Evolutionary conservation across 129 eudicot genomes (phyloP), one percentile per base, ranked within the genome.

Genomic region (Arctium minus): DNA sequence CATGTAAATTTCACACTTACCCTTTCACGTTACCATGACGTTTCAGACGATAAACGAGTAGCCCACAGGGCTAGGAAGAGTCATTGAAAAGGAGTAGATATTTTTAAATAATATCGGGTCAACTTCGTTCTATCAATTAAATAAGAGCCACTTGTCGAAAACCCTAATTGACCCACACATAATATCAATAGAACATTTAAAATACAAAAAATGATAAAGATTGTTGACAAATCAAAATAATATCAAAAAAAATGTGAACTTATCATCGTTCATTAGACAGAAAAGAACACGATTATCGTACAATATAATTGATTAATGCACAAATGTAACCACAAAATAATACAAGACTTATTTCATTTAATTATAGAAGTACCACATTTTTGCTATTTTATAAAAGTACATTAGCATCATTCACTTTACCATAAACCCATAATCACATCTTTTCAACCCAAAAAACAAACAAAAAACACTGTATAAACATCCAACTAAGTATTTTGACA

Each of bases 391-490:
- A 40, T 46, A 17, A 31, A 69, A 82, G 39, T 48, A 75, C 81
- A 75, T 68, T 37, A 76, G 81, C 77, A 76, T 12, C 42, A 42
- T 74, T 82, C 73, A 73, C 62, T 37, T 29, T 10, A 82, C 80
- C 74, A 73, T 30, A 64, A 30, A 46, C 67, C 81, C 48, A 36
- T 46, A 82, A 33, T 75, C 75, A 82, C 85, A 82, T 68, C 37
- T 67, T 12, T 48, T 32, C 70, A 18, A 27, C 4, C 48, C 5
- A 9, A 39, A 42, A 76, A 11, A 36, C 38, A 3, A 10, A 39
- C 32, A 76, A 11, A 18, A 78, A 3, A 17, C 40, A 62, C 71
- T 72, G 76, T 83, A 77, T 70, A 53, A 77, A 12, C 44, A 79
- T 65, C 62, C 60, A 79, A 73, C 86, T 72, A 78, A 6, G 73